These are phyloP conservation scores for Dioscorea alata DNA, from an alignment of 106 monocot genomes.

Conservation along the genomic window DNA sequence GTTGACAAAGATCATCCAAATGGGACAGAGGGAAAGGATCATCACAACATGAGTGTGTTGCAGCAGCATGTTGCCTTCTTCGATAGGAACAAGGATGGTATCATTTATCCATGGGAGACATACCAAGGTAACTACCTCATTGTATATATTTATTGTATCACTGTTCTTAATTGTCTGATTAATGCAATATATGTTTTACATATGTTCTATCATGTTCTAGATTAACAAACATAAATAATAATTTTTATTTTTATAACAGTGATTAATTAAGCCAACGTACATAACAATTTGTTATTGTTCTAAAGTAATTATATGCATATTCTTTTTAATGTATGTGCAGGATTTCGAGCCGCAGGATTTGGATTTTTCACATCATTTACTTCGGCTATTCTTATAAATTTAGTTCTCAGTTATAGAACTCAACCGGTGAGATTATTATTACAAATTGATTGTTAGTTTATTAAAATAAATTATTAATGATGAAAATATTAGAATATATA, in stretches of 20 bases:
- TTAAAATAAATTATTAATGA: no score
- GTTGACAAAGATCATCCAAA: constrained; percentile 22
- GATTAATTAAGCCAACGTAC: no score
- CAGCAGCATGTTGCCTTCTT: constrained; percentile 65
- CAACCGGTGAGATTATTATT: constrained; percentile 5
- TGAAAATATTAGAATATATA: no score
- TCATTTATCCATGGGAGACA: constrained; percentile 53
- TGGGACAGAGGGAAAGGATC: constrained; percentile 25
- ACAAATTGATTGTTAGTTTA: no score
- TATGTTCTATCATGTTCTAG: no score
- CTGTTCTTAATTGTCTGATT: neutral
- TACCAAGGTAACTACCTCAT: constrained; percentile 24
- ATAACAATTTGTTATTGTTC: neutral
- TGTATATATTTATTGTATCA: no score
- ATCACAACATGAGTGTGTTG: constrained; percentile 37
- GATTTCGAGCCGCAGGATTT: constrained; percentile 6
- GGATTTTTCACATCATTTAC: neutral
- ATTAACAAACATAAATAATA: no score
- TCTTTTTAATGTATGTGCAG: neutral
- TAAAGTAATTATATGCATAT: neutral
- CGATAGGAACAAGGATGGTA: constrained; percentile 42
- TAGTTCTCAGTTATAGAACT: neutral
- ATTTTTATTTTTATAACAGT: no score
- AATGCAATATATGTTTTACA: no score
- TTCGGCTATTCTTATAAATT: neutral